Conservation (phyloP, 805 yeast species). For the Cyberlindnera veronae region DNA sequence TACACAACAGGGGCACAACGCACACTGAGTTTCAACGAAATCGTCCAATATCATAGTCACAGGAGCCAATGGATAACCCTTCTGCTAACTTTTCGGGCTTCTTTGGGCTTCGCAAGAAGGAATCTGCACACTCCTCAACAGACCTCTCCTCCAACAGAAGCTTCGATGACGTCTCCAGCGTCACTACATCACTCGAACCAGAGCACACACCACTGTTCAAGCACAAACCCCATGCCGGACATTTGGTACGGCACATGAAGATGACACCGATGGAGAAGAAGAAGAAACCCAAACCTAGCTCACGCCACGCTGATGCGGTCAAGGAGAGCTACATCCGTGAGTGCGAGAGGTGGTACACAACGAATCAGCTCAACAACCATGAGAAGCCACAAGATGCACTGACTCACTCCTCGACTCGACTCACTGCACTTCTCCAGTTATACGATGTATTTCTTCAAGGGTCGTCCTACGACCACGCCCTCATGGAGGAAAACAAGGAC, state of each 20-base stretch:
- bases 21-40: too few species aligned
- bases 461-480: neutral
- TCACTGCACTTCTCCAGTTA: constrained; percentile 17
- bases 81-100: constrained; percentile 3
- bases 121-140: neutral
- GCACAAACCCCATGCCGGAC: neutral
- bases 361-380: constrained; percentile 10
- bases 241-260: constrained; percentile 14
- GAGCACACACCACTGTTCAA: neutral
- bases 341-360: constrained; percentile 19
- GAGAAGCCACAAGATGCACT: constrained; percentile 16
- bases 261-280: constrained; percentile 19
- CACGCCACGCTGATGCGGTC: constrained; percentile 11
- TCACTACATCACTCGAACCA: too few species aligned
- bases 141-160: constrained; percentile 3
- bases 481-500: constrained; percentile 12
- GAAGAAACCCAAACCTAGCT: neutral
- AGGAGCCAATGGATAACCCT: constrained; percentile 12
- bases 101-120: constrained; percentile 4
- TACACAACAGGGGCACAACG: too few species aligned
- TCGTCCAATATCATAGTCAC: too few species aligned
- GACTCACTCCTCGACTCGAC: constrained; percentile 16
- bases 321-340: constrained; percentile 18
- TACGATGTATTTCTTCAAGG: constrained; percentile 19
- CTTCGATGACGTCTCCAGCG: too few species aligned